phyloP scores from a whole-genome alignment of 495 filamentous ascomycete species.

The Letharia lupina region DNA sequence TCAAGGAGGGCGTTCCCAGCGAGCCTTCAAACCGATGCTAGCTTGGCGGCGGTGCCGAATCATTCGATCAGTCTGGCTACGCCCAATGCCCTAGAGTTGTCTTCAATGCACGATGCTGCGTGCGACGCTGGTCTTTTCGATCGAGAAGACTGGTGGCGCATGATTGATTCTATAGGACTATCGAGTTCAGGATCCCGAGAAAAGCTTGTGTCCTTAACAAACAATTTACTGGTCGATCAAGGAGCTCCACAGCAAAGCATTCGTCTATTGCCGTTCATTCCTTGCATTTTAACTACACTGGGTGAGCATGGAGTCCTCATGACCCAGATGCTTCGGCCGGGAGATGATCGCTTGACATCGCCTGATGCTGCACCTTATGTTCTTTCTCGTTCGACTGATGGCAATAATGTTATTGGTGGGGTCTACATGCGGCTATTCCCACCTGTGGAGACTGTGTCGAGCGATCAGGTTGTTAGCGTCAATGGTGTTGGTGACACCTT shows the following conservation, averaged over 20 bases:
- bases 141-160: conserved; percentile 60
- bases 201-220: conserved; percentile 54
- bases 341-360: conserved; percentile 54
- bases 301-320: conserved; percentile 72
- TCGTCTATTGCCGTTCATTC: conserved; percentile 81
- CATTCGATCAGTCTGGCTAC: conserved; percentile 60
- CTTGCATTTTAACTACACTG: conserved; percentile 75
- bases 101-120: conserved; percentile 62
- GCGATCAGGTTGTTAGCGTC: conserved; percentile 67
- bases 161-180: conserved; percentile 67
- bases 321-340: conserved; percentile 56
- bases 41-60: conserved; percentile 49
- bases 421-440: conserved; percentile 80
- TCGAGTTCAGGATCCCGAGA: conserved; percentile 50
- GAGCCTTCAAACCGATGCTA: conserved; percentile 24
- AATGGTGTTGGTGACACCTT: conserved; percentile 96
- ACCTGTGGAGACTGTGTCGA: conserved; percentile 49
- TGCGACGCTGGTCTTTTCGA: conserved; percentile 57
- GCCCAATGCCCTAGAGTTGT: conserved; percentile 75
- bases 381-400: conserved; percentile 43
- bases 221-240: conserved; percentile 54
- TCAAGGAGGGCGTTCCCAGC: conserved; percentile 55
- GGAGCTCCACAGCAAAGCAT: conserved; percentile 77
- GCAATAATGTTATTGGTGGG: conserved; percentile 56
- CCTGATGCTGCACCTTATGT: conserved; percentile 58